Base-by-base conservation (phyloP, 306 rosid genomes). In the Malus asiatica region DNA sequence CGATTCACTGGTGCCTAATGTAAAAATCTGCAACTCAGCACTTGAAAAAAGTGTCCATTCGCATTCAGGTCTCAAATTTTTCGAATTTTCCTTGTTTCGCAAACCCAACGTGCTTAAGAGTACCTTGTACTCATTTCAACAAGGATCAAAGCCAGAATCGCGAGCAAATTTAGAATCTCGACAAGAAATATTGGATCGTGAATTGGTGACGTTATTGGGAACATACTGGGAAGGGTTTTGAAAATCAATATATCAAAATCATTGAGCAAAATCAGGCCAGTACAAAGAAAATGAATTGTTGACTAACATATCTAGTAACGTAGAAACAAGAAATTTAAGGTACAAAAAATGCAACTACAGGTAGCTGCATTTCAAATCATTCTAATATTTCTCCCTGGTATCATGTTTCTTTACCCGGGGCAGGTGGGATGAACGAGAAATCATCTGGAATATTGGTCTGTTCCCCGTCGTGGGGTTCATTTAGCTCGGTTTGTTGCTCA, bases 371-470 rank as follows among this genome's bases (percentile, higher is more conserved):
- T 66, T 52, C 72, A 66, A 63, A 35, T 64, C n/a, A n/a, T 33
- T 1, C 19, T 23, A 57, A 63, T 5, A 32, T 79, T 40, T 66
- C 32, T n/a, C 61, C 25, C 40, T 16, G 16, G 19, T 72, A 35
- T 74, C 19, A 53, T 11, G 71, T 80, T 72, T 79, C 29, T 58
- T 73, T 83, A 59, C 1, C 66, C 2, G 16, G 81, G 27, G 38
- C 66, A 30, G 87, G 79, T 68, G 69, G 87, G 64, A 15, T 78
- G 73, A 92, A 90, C 30, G 92, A 68, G 78, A 95, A 86, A 6
- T 87, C 91, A 8, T 55, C 80, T 77, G 81, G 80, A 59, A 44
- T 77, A 15, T 68, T 79, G 58, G 74, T 76, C 69, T 75, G 89
- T 74, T 77, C 89, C 25, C 57, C 68, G 44, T 6, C 13, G 33